A percentile compares a stretch with the other conserved stretches of the same genome.
phyloP scores from a whole-genome alignment of 371 early-diverging fungal species.

The Capillidium rhysosporum region DNA sequence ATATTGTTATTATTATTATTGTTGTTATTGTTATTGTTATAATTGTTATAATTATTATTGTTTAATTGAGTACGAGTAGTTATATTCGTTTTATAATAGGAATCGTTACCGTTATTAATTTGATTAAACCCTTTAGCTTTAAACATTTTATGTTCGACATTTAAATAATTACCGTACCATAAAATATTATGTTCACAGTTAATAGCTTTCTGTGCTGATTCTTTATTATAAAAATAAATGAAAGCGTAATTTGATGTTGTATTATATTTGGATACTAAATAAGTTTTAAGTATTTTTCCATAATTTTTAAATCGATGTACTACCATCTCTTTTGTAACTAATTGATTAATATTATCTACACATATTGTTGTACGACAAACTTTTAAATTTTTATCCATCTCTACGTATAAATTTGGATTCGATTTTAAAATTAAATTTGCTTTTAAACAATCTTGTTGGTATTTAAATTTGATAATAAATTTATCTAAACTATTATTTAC shows the following conservation, averaged over 20 bases:
- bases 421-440: slow-evolving; percentile 51
- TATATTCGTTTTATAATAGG: too few relatives aligned
- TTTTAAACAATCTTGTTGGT: slow-evolving; percentile 63
- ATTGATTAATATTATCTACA: slow-evolving; percentile 42
- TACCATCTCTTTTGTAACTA: slow-evolving; percentile 22
- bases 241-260: slow-evolving; percentile 33
- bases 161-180: too few relatives aligned
- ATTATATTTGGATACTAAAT: slow-evolving; percentile 23
- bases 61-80: too few relatives aligned
- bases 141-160: too few relatives aligned
- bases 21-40: too few relatives aligned
- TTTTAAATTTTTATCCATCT: slow-evolving; percentile 54
- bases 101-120: too few relatives aligned
- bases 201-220: too few relatives aligned
- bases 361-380: slow-evolving; percentile 31
- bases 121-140: too few relatives aligned
- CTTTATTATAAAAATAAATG: slow-evolving; percentile 29
- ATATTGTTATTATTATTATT: too few relatives aligned
- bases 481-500: slow-evolving; percentile 28
- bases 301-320: slow-evolving; percentile 26
- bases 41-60: too few relatives aligned
- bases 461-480: slow-evolving; percentile 50
- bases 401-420: slow-evolving; percentile 12
- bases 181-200: too few relatives aligned
- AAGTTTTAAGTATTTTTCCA: slow-evolving; percentile 27